Evolutionary conservation across 495 filamentous ascomycete species (phyloP).

Genomic region (Oidiodendron maius): DNA sequence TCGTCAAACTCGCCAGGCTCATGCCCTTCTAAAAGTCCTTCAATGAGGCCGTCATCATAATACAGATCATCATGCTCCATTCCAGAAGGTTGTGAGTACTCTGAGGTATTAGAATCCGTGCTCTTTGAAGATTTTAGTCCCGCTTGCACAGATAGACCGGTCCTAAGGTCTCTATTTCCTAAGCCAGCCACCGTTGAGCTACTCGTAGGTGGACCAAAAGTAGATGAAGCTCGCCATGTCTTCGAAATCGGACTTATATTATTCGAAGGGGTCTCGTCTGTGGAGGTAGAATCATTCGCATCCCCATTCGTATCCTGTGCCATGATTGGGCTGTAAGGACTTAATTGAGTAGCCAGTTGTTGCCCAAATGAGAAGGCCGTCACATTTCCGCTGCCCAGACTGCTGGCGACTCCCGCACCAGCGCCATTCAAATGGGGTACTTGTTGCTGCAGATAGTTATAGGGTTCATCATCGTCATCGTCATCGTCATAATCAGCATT

Average conservation of each 20-base stretch:
- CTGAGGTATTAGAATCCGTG: not conserved
- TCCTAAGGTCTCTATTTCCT: conserved; percentile 19
- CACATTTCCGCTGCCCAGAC: conserved; percentile 25
- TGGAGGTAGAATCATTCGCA: conserved; percentile 43
- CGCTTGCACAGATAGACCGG: conserved; percentile 6
- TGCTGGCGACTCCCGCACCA: conserved; percentile 18
- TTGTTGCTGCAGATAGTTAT: conserved; percentile 27
- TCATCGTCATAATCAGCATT: conserved; percentile 60
- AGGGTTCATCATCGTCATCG: conserved; percentile 30
- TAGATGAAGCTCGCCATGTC: conserved; percentile 5
- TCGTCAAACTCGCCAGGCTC: conserved; percentile 60
- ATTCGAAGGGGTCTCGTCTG: conserved; percentile 21
- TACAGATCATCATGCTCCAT: conserved; percentile 69
- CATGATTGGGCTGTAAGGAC: conserved; percentile 38
- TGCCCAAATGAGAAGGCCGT: conserved; percentile 48
- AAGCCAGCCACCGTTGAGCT: conserved; percentile 30
- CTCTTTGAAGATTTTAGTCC: conserved; percentile 5
- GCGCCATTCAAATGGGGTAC: conserved; percentile 25
- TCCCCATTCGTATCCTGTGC: conserved; percentile 40
- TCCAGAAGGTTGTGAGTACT: conserved; percentile 20
- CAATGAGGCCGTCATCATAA: conserved; percentile 73
- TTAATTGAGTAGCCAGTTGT: conserved; percentile 40
- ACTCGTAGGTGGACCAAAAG: not conserved
- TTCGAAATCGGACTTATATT: not conserved
- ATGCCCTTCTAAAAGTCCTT: conserved; percentile 39